Percentiles rank a stretch among this genome's conserved stretches.
phyloP scores from a whole-genome alignment of 495 filamentous ascomycete genomes.

The Oidiodendron maius region DNA sequence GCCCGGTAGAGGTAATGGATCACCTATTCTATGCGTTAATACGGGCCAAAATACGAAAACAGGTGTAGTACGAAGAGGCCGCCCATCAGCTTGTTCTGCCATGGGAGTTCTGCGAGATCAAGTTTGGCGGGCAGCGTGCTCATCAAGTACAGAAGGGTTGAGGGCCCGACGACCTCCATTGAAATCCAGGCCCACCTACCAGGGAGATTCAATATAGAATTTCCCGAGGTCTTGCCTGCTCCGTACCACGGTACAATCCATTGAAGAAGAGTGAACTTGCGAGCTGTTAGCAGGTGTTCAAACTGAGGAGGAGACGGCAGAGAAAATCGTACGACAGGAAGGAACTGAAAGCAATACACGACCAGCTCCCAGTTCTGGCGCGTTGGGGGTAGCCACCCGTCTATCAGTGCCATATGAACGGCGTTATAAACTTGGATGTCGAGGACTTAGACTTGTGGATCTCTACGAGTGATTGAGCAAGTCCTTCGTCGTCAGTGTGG shows the following conservation, averaged over 20 bases:
- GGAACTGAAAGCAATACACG: constrained; percentile 17
- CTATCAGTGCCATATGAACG: constrained; percentile 13
- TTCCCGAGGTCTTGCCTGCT: constrained; percentile 79
- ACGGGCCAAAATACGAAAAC: constrained; percentile 14
- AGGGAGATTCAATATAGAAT: constrained; percentile 74
- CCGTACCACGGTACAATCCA: constrained; percentile 54
- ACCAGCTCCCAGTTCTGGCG: constrained; percentile 19
- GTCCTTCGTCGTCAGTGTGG: no score
- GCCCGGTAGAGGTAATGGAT: constrained; percentile 90
- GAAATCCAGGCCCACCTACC: constrained; percentile 78
- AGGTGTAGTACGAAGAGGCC: constrained; percentile 46
- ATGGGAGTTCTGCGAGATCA: constrained; percentile 49
- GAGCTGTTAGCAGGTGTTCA: constrained; percentile 2
- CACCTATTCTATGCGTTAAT: constrained; percentile 25
- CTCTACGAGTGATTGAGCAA: background rate
- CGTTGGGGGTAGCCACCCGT: constrained; percentile 21
- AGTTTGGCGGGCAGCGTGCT: constrained; percentile 50
- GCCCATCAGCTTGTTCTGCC: constrained; percentile 62
- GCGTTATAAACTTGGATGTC: background rate
- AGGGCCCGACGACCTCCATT: constrained; percentile 78
- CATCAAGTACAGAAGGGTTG: constrained; percentile 74
- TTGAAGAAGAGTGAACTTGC: constrained; percentile 35
- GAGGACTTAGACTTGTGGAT: background rate
- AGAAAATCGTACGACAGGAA: constrained; percentile 17
- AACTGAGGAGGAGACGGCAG: background rate